A percentile compares a stretch with the other conserved stretches of the same genome.
phyloP scores from a whole-genome alignment of 202 grass and related monocot genomes.

The Schoenoplectus tabernaemontani region DNA sequence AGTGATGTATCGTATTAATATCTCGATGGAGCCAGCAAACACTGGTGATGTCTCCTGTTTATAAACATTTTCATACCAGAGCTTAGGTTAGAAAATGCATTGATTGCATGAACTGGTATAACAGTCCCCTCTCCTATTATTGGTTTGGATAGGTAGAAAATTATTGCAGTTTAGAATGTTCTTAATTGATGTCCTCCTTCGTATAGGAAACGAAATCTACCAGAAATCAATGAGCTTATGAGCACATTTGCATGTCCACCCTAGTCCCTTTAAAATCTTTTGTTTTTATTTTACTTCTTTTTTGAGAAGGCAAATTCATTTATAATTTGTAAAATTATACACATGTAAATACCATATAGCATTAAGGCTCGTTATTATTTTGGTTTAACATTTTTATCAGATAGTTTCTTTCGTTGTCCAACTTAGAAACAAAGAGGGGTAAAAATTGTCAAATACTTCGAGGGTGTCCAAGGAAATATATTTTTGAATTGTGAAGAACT shows the following conservation, averaged over 20 bases:
- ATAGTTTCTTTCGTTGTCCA: background rate
- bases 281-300: background rate
- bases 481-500: background rate
- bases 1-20: background rate
- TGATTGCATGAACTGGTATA: slow-evolving; percentile 1
- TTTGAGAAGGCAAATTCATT: background rate
- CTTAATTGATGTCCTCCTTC: background rate
- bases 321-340: background rate
- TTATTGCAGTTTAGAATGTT: slow-evolving; percentile 9
- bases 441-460: background rate
- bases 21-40: background rate
- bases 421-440: background rate
- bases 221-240: background rate
- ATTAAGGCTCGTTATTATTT: background rate
- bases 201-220: background rate
- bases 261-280: background rate
- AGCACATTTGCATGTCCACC: background rate
- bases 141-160: slow-evolving; percentile 4
- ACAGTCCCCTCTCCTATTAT: background rate
- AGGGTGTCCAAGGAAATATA: background rate
- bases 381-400: background rate
- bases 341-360: background rate
- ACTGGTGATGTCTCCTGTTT: slow-evolving; percentile 2
- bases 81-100: background rate
- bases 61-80: background rate